Percentiles rank a stretch among this genome's conserved stretches.
Evolutionary conservation across 2,329 filamentous ascomycete species (phyloP).

Genomic region (Hypoxylon sp.): DNA sequence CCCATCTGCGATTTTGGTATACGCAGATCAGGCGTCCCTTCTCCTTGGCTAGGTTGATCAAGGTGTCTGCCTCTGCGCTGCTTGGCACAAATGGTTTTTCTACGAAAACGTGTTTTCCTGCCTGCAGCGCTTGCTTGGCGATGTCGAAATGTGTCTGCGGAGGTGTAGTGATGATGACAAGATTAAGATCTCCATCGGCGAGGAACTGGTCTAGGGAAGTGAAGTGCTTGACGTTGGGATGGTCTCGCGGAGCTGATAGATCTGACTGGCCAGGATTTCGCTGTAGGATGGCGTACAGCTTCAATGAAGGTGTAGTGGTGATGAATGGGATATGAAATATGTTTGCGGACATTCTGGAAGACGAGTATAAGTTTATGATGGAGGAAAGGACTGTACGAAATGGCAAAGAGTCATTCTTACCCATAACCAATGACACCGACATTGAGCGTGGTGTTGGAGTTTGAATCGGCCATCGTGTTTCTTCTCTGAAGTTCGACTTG

Average conservation of each 20-base stretch:
- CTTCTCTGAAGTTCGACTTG: background rate
- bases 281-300: conserved; percentile 79
- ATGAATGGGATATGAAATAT: conserved; percentile 87
- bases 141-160: conserved; percentile 76
- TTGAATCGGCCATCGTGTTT: conserved; percentile 28
- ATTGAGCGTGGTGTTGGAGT: conserved; percentile 53
- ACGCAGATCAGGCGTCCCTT: conserved; percentile 66
- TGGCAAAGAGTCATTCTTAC: no score
- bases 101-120: conserved; percentile 79
- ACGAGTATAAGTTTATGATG: no score
- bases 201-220: conserved; percentile 69
- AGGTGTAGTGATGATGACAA: conserved; percentile 76
- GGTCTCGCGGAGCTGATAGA: conserved; percentile 74
- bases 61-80: conserved; percentile 69
- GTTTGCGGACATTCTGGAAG: conserved; percentile 69
- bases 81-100: conserved; percentile 87
- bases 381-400: no score
- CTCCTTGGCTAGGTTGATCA: conserved; percentile 64
- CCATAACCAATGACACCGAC: conserved; percentile 62
- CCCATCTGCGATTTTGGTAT: conserved; percentile 82
- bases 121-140: conserved; percentile 69
- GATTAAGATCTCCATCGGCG: conserved; percentile 70
- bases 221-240: conserved; percentile 72
- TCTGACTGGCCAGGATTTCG: conserved; percentile 66
- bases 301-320: conserved; percentile 67